Conservation (phyloP, 2,329 filamentous ascomycete genomes). For the Plenodomus biglobosus region DNA sequence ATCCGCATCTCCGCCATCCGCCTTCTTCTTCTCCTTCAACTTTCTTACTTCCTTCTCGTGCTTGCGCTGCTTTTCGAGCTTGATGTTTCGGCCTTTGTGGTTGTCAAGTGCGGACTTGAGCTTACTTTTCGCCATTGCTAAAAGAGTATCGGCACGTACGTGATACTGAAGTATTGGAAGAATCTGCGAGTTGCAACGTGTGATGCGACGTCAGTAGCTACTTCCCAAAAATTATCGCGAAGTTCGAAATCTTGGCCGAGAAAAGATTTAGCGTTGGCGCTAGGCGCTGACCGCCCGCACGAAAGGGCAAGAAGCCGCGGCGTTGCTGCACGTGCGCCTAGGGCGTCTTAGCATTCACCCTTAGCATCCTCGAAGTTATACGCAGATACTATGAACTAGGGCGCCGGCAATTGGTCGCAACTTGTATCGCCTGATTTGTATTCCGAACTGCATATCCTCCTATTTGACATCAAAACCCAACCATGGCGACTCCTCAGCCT, state of each 20-base stretch:
- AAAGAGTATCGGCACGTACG: background rate
- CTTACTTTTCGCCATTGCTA: slow-evolving; percentile 52
- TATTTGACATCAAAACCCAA: background rate
- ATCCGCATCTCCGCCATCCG: slow-evolving; percentile 3
- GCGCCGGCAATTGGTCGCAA: background rate
- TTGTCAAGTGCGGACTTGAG: slow-evolving; percentile 61
- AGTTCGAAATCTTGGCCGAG: slow-evolving; percentile 42
- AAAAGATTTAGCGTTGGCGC: slow-evolving; percentile 31
- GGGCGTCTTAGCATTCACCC: slow-evolving; percentile 14
- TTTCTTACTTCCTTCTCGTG: slow-evolving; percentile 13
- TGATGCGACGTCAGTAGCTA: slow-evolving; percentile 18
- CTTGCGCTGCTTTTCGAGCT: slow-evolving; percentile 64
- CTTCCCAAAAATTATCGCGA: slow-evolving; percentile 29
- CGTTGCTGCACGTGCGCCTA: slow-evolving; percentile 24
- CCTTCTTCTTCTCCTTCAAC: slow-evolving; percentile 12
- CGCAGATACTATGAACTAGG: background rate
- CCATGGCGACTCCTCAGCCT: slow-evolving; percentile 26
- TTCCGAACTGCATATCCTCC: background rate
- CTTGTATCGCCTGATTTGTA: background rate
- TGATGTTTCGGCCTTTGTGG: slow-evolving; percentile 66
- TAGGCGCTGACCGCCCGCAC: slow-evolving; percentile 34
- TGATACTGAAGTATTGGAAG: background rate
- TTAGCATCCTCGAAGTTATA: background rate
- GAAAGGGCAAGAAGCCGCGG: slow-evolving; percentile 29
- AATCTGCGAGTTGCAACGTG: background rate